These are phyloP conservation scores for Coemansia sp. DNA, from an alignment of 192 early-diverging fungal genomes.

Conservation along the genomic window DNA sequence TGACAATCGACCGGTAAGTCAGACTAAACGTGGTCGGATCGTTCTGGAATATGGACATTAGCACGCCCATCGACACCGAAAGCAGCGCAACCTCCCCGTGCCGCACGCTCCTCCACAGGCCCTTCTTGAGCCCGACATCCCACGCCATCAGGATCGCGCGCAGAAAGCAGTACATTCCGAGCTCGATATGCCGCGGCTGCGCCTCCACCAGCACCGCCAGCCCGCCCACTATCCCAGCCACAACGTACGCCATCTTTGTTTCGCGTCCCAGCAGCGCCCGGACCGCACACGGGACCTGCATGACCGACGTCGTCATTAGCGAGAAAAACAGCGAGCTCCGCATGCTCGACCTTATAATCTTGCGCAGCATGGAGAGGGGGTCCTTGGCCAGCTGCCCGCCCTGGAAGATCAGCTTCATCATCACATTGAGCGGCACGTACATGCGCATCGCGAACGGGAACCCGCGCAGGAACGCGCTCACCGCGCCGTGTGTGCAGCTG, in stretches of 20 bases:
- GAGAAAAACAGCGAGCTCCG: conserved; percentile 63
- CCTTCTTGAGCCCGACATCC: conserved; percentile 59
- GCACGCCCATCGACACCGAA: conserved; percentile 65
- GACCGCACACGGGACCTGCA: conserved; percentile 56
- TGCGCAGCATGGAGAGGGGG: conserved; percentile 52
- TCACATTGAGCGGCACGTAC: conserved; percentile 63
- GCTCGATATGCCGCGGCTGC: conserved; percentile 66
- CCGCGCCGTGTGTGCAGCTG: conserved; percentile 47
- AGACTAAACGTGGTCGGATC: conserved; percentile 68
- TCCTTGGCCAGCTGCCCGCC: conserved; percentile 53
- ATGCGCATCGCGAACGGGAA: conserved; percentile 58
- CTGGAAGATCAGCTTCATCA: conserved; percentile 53
- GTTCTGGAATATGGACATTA: conserved; percentile 84
- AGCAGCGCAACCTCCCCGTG: conserved; percentile 74
- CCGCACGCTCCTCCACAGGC: conserved; percentile 59
- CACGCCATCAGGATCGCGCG: conserved; percentile 73
- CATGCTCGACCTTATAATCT: conserved; percentile 54
- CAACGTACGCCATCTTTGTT: conserved; percentile 46
- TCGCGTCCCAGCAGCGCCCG: conserved; percentile 56
- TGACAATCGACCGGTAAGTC: conserved; percentile 76
- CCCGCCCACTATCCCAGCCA: conserved; percentile 57
- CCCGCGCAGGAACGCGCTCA: conserved; percentile 44
- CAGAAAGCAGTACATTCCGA: conserved; percentile 82
- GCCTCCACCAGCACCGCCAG: conserved; percentile 62
- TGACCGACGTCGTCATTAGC: conserved; percentile 51